A percentile compares a stretch with the other conserved stretches of the same genome.
These are phyloP conservation scores for Mortierella sp. DNA, from an alignment of 371 early-diverging fungal species.

Conservation along the genomic window DNA sequence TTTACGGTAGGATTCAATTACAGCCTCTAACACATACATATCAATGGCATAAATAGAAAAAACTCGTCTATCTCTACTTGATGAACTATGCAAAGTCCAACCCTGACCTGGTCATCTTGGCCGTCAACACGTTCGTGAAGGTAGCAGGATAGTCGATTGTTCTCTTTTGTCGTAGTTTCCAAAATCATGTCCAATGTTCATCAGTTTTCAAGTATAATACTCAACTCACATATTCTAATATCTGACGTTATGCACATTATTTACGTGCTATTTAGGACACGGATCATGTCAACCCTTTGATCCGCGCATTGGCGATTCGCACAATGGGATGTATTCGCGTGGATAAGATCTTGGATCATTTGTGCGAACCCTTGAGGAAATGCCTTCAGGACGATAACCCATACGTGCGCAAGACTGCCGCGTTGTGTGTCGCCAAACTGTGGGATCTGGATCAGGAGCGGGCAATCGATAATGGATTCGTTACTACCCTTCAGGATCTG, in stretches of 20 bases:
- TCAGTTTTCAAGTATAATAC: too few relatives aligned
- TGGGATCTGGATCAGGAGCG: conserved; percentile 83
- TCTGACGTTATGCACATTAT: too few relatives aligned
- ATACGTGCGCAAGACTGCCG: conserved; percentile 80
- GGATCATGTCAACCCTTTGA: conserved; percentile 92
- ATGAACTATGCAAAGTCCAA: conserved; percentile 87
- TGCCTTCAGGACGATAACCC: conserved; percentile 85
- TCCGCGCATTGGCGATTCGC: conserved; percentile 96
- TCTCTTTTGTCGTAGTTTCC: background rate
- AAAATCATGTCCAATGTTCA: too few relatives aligned
- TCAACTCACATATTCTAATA: too few relatives aligned
- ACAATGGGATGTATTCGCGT: conserved; percentile 83
- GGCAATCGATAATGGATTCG: conserved; percentile 86
- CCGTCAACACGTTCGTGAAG: conserved; percentile 80
- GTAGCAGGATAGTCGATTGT: conserved; percentile 40
- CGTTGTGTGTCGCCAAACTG: conserved; percentile 80
- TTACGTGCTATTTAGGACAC: conserved; percentile 89
- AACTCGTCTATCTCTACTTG: conserved; percentile 92
- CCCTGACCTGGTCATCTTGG: conserved; percentile 91
- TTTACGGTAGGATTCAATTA: conserved; percentile 62
- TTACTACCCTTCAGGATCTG: conserved; percentile 88
- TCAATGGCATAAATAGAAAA: too few relatives aligned
- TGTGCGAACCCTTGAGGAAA: conserved; percentile 89
- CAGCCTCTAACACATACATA: background rate
- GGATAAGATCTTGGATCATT: conserved; percentile 91